Evolutionary conservation across 208 protist genomes (phyloP).

Genomic region (Porcisia hertigi): DNA sequence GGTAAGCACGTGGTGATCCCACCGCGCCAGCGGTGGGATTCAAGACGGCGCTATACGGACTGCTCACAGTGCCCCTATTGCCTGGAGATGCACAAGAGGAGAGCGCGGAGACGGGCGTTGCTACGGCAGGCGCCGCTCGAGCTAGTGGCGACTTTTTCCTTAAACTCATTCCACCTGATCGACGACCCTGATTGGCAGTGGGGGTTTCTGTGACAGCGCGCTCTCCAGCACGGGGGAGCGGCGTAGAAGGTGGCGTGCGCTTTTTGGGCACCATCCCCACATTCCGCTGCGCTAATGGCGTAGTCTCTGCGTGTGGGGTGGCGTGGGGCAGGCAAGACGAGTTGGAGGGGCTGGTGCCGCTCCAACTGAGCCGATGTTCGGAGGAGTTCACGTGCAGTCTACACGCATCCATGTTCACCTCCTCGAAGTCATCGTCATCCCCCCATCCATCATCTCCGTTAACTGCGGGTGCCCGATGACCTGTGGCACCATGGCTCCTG

Average conservation of each 20-base stretch:
- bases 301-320: neutral
- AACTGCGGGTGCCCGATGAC: neutral
- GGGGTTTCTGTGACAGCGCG: neutral
- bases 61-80: neutral
- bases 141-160: slow-evolving; percentile 39
- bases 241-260: slow-evolving; percentile 17
- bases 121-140: neutral
- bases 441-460: slow-evolving; percentile 21
- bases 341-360: neutral
- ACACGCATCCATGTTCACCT: slow-evolving; percentile 22
- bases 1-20: neutral
- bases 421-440: slow-evolving; percentile 49
- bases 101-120: neutral
- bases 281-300: neutral
- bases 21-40: neutral
- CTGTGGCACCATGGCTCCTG: neutral
- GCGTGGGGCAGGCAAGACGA: neutral
- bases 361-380: neutral
- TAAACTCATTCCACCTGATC: slow-evolving; percentile 24
- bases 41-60: neutral
- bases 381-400: neutral
- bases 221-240: neutral
- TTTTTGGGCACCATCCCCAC: neutral
- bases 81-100: neutral
- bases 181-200: neutral